phyloP scores from a whole-genome alignment of 768 basidiomycete genomes.

The Pluteus cervinus region DNA sequence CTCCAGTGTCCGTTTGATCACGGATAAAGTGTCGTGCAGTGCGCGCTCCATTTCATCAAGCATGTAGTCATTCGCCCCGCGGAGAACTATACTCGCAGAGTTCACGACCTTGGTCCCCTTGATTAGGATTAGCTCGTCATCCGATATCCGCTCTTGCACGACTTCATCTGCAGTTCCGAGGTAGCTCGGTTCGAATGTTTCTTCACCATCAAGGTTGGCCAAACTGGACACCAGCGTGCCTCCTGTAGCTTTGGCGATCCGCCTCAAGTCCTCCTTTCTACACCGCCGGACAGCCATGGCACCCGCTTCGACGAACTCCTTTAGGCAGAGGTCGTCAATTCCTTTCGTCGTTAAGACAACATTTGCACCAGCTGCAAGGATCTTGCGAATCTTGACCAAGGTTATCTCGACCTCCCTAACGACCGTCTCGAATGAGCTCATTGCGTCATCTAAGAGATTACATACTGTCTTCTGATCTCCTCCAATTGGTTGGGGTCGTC shows the following conservation, averaged over 20 bases:
- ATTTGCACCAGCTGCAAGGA: slow-evolving; percentile 92
- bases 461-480: slow-evolving; percentile 88
- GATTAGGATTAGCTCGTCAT: slow-evolving; percentile 94
- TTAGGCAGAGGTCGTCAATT: slow-evolving; percentile 95
- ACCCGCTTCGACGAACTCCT: slow-evolving; percentile 98
- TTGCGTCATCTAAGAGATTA: slow-evolving; percentile 1
- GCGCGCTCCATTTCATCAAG: slow-evolving; percentile 99
- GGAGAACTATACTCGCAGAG: slow-evolving; percentile 86
- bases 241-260: slow-evolving; percentile 96
- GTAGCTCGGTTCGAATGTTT: slow-evolving; percentile 89
- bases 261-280: slow-evolving; percentile 93
- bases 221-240: slow-evolving; percentile 89
- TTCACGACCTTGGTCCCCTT: slow-evolving; percentile 97
- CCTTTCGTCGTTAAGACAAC: slow-evolving; percentile 97
- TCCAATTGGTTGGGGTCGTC: slow-evolving; percentile 96
- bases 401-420: slow-evolving; percentile 91
- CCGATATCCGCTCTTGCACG: slow-evolving; percentile 94
- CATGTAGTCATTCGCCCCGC: slow-evolving; percentile 99
- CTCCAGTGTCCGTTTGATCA: slow-evolving; percentile 96
- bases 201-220: slow-evolving; percentile 96
- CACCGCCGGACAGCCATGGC: slow-evolving; percentile 98
- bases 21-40: slow-evolving; percentile 87
- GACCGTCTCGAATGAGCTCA: neutral
- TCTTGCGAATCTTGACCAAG: slow-evolving; percentile 91
- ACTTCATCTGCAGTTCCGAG: slow-evolving; percentile 96